phyloP scores from a whole-genome alignment of 2,329 filamentous ascomycete genomes.

The Nemania abortiva region DNA sequence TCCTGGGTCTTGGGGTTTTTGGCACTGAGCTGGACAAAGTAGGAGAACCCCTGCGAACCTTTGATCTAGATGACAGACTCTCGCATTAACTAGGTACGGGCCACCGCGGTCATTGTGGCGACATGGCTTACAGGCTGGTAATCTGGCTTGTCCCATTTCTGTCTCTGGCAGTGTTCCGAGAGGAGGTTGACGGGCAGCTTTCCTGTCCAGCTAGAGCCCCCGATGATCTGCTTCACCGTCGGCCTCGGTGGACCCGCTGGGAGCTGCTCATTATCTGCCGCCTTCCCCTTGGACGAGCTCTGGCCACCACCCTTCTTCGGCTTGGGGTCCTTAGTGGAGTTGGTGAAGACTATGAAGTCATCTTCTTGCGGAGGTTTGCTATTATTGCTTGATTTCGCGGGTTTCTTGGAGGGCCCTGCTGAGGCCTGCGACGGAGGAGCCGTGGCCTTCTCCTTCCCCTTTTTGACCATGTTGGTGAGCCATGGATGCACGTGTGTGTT shows the following conservation, averaged over 20 bases:
- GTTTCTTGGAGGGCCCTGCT: slow-evolving; percentile 51
- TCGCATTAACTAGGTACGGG: slow-evolving; percentile 45
- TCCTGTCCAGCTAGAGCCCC: slow-evolving; percentile 95
- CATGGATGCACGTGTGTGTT: slow-evolving; percentile 38
- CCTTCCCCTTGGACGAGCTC: slow-evolving; percentile 43
- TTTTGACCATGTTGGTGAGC: slow-evolving; percentile 61
- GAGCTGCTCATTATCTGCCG: slow-evolving; percentile 49
- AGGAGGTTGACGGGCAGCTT: slow-evolving; percentile 95
- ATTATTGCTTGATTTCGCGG: slow-evolving; percentile 51
- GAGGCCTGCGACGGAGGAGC: slow-evolving; percentile 52
- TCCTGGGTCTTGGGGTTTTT: slow-evolving; percentile 87
- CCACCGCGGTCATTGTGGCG: slow-evolving; percentile 25
- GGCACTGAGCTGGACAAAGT: slow-evolving; percentile 81
- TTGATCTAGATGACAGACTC: slow-evolving; percentile 62
- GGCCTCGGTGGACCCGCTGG: slow-evolving; percentile 66
- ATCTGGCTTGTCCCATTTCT: slow-evolving; percentile 94
- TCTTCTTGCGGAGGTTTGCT: slow-evolving; percentile 54
- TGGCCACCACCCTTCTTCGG: slow-evolving; percentile 58
- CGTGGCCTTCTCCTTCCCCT: slow-evolving; percentile 64
- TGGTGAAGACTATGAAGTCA: slow-evolving; percentile 68
- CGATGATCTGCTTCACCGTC: slow-evolving; percentile 84
- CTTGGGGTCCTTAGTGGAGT: slow-evolving; percentile 67
- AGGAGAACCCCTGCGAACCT: slow-evolving; percentile 79
- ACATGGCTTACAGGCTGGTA: slow-evolving; percentile 77
- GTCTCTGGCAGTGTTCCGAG: slow-evolving; percentile 93